These are phyloP conservation scores for Raffaelea arxii DNA, from an alignment of 2,329 filamentous ascomycete species.

Conservation along the genomic window DNA sequence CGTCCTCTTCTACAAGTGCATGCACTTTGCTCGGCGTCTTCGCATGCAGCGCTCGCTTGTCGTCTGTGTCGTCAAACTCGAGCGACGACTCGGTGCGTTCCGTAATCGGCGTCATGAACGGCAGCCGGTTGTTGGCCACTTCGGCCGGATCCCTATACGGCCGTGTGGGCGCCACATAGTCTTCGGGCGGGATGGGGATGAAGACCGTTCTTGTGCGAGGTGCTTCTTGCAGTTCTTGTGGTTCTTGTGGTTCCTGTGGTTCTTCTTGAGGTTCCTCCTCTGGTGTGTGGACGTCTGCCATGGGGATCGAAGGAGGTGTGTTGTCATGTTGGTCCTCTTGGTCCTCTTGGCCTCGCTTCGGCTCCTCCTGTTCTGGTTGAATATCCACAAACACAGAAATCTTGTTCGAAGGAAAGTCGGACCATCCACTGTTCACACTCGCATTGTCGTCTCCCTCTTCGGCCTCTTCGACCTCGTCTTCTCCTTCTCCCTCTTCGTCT, in stretches of 20 bases:
- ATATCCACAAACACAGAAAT: slow-evolving; percentile 38
- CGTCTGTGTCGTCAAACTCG: slow-evolving; percentile 51
- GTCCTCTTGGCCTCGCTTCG: neutral
- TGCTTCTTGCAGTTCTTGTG: slow-evolving; percentile 31
- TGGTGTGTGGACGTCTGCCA: too few species aligned
- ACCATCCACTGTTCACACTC: slow-evolving; percentile 68
- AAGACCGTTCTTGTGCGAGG: slow-evolving; percentile 52
- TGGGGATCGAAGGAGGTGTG: slow-evolving; percentile 13
- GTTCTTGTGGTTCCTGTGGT: too few species aligned
- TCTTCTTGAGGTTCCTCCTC: too few species aligned
- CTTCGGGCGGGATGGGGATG: slow-evolving; percentile 72
- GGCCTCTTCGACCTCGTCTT: slow-evolving; percentile 32
- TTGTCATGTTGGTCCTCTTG: slow-evolving; percentile 7
- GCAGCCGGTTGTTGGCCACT: slow-evolving; percentile 79
- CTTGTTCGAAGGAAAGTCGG: slow-evolving; percentile 72
- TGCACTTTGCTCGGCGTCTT: slow-evolving; percentile 68
- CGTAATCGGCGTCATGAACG: slow-evolving; percentile 98
- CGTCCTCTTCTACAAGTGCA: slow-evolving; percentile 9
- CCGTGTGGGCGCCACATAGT: slow-evolving; percentile 69
- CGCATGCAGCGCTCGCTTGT: slow-evolving; percentile 46
- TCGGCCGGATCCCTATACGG: slow-evolving; percentile 74
- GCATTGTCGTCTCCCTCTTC: slow-evolving; percentile 37
- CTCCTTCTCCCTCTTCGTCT: slow-evolving; percentile 32
- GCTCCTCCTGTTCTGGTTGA: slow-evolving; percentile 9
- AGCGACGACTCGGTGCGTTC: slow-evolving; percentile 89